Evolutionary conservation across 2,329 filamentous ascomycete species (phyloP).

Genomic region (Diatrype stigma): DNA sequence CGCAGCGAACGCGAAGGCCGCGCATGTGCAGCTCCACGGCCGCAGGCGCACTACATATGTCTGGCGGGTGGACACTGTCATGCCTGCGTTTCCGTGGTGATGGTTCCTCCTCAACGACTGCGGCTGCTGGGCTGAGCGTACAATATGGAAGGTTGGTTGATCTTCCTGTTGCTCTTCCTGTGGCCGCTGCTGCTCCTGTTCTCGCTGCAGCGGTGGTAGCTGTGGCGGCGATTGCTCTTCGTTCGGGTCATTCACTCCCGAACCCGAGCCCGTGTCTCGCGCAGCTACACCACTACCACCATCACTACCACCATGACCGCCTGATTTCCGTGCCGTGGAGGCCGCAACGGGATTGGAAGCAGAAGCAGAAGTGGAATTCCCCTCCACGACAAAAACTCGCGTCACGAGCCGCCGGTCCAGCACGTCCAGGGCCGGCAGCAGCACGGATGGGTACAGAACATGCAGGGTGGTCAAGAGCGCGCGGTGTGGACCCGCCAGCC

Average conservation of each 20-base stretch:
- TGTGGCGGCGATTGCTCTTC: too few relatives aligned
- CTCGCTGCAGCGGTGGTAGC: too few relatives aligned
- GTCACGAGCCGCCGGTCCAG: conserved; percentile 74
- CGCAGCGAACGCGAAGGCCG: conserved; percentile 72
- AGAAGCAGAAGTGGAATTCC: not conserved
- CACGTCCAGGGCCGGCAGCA: conserved; percentile 83
- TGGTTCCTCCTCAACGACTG: conserved; percentile 16
- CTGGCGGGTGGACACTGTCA: conserved; percentile 14
- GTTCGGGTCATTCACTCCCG: not conserved
- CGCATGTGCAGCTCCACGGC: conserved; percentile 88
- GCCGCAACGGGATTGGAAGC: not conserved
- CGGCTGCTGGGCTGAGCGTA: conserved; percentile 53
- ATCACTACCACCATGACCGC: too few relatives aligned
- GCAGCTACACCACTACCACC: not conserved
- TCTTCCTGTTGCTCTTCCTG: not conserved
- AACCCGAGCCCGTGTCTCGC: not conserved
- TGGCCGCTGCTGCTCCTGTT: too few relatives aligned
- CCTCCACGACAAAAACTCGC: conserved; percentile 36
- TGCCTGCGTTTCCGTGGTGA: conserved; percentile 14
- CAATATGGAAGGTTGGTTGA: conserved; percentile 50
- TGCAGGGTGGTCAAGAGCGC: conserved; percentile 74
- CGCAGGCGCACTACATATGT: conserved; percentile 67
- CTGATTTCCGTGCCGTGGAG: not conserved
- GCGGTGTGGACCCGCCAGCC: conserved; percentile 35
- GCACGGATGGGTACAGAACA: conserved; percentile 73